Evolutionary conservation across 2,329 filamentous ascomycete genomes (phyloP), one percentile per base, ranked within the genome.

Genomic region (Arthrobotrys pseudoclavata): DNA sequence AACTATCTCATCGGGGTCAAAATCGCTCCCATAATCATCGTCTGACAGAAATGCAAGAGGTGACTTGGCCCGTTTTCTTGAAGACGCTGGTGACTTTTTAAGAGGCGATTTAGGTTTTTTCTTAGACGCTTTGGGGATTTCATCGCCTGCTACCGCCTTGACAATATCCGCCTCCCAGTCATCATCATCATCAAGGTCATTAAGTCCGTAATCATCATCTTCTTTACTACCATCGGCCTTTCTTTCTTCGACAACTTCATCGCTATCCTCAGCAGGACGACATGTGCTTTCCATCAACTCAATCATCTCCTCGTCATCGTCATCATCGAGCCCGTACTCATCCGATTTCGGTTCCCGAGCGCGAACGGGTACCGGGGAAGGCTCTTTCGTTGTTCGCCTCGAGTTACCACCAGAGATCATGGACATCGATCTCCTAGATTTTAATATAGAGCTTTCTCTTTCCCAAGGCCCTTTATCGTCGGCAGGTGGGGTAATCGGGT

Each of bases 251-350:
- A 31, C 60, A n/a, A 3, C 22, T 22, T 77, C 47, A 15, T 29
- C n/a, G 6, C 15, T 26, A 26, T 52, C 37, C 15, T 71, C 45
- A 10, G 18, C 26, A 24, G 40, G 37, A 7, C 61, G 67, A n/a
- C 64, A 42, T 0, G 64, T 71, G 15, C 74, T 57, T 4, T 77
- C 74, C 13, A 67, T 29, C 18, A 77, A 53, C 26, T 71, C 67
- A 42, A 77, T 63, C 67, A 77, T 71, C 29, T 71, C 74, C 15
- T 79, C 76, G 37, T 75, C 67, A 48, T 79, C 76, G 45, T 90
- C 88, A 50, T 91, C 89, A 80, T 91, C 88, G 72, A 89, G 82
- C 29, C 84, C 77, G 37, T 72, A 86, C 61, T 88, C 87, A 50
- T 87, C 87, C 3, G 72, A 76, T 34, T 66, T 70, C 12, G 76